Base-by-base conservation (phyloP, 1,139 yeast species). In the Blastobotrys illinoisensis region DNA sequence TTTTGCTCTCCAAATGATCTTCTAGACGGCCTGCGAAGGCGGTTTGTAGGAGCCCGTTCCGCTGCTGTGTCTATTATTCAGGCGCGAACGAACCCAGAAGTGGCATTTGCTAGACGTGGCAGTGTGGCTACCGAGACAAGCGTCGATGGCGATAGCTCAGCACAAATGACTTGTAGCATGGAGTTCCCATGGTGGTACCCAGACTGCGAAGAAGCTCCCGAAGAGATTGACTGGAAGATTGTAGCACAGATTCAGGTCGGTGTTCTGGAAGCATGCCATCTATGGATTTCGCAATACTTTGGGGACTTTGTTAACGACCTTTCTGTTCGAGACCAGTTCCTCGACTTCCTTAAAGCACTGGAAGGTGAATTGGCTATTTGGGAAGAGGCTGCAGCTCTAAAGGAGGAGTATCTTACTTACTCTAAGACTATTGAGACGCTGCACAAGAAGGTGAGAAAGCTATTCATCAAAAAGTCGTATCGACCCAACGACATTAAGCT, bases 171-270 rank as follows among this genome's bases (percentile, higher is more conserved):
- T 6, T 32, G 40, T n/a, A n/a, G 40, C 40, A 32, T 32, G 9
- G 40, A 50, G 11, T 80, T 78, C 61, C 86, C 86, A 1, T 75
- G 76, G 59, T 66, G 70, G 70, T 67, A 61, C 45, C 62, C 69
- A 1, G 61, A 56, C 16, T 62, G 68, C 58, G 75, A 72, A 49
- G 57, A 65, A 1, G 60, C 66, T 13, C 62, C 71, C 6, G 54
- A 69, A 21, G 67, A 69, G 2, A 60, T 75, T 21, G 81, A 80
- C 55, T 78, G 81, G 86, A 74, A 81, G 65, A 74, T 79, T 72
- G 75, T 83, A 67, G 79, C 83, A 62, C 79, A 85, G 66, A 87
- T 90, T 54, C 96, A 90, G 65, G 79, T 86, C 53, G 95, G 95
- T 51, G 83, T 90, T 47, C 74, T 90, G 59, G 95, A 88, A 66